These are phyloP conservation scores for Fusarium abutilonis DNA, from an alignment of 2,329 filamentous ascomycete species.

Conservation along the genomic window DNA sequence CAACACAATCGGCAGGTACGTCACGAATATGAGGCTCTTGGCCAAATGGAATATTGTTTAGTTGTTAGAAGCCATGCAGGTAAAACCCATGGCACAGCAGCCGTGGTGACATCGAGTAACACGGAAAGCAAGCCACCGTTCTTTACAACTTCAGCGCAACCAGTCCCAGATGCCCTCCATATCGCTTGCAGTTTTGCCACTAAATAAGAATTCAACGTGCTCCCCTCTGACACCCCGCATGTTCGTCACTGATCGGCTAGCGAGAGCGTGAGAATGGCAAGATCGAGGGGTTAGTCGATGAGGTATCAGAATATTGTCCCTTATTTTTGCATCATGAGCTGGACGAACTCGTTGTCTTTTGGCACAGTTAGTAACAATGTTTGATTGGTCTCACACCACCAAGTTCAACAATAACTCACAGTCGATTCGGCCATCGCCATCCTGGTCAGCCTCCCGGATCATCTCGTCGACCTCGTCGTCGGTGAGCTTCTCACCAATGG, in stretches of 20 bases:
- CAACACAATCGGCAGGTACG: neutral
- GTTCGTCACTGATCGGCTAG: constrained; percentile 29
- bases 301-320: constrained; percentile 42
- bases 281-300: constrained; percentile 34
- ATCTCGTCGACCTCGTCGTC: constrained; percentile 93
- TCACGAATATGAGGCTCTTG: constrained; percentile 9
- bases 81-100: constrained; percentile 35
- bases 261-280: constrained; percentile 28
- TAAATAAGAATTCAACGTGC: constrained; percentile 43
- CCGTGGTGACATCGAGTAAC: constrained; percentile 41
- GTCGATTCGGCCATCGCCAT: constrained; percentile 88
- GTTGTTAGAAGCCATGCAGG: constrained; percentile 38
- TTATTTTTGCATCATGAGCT: constrained; percentile 97
- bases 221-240: constrained; percentile 30
- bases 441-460: constrained; percentile 91
- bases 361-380: constrained; percentile 30
- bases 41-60: constrained; percentile 38
- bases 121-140: constrained; percentile 41
- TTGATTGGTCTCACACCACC: neutral
- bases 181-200: constrained; percentile 48
- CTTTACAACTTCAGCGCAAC: constrained; percentile 43
- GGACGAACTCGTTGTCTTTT: constrained; percentile 89
- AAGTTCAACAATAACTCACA: constrained; percentile 64
- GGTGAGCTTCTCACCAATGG: constrained; percentile 89
- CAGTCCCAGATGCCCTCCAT: constrained; percentile 42